Evolutionary conservation across 1,284 basidiomycete species (phyloP), one percentile per base, ranked within the genome.

Genomic region (Puccinia polysora): DNA sequence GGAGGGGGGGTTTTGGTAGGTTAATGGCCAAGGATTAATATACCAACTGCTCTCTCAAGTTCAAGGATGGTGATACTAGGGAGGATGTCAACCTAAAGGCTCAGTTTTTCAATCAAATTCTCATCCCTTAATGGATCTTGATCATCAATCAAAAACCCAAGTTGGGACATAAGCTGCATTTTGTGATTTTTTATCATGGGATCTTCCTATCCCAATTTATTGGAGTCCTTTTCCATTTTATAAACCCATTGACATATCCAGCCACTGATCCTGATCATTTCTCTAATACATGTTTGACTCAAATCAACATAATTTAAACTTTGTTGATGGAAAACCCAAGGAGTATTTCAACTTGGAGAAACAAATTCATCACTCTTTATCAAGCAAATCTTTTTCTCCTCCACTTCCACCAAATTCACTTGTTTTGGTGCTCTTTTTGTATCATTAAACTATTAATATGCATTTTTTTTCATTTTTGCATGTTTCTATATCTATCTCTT

Each of bases 191-290:
- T 34, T 65, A 47, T 5, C 63, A 65, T 38, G 63, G 49, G 10
- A 55, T 65, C 20, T 65, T 65, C 40, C 34, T 65, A 12, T 36
- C 63, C 47, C 49, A 65, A 15, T 32, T 65, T 6, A 55, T 65
- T 50, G 45, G 5, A 15, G n/a, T 40, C 1, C 28, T 65, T 25
- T 52, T 52, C 18, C 10, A n/a, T 34, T 23, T 65, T 28, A 5
- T 14, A 32, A 2, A 5, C n/a, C n/a, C 40, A 10, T 52, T 8
- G 8, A 23, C 7, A 14, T 7, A 65, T 20, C 34, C 34, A 50
- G 40, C 40, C n/a, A 49, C n/a, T 45, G 34, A 34, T 18, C 58
- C 30, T 1, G 50, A 52, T 8, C 63, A 65, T 28, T 55, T 65
- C 34, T 53, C 63, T 2, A 65, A 65, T 30, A 65, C 63, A 14